Evolutionary conservation across 176 grass and related monocot genomes (phyloP), one percentile per base, ranked within the genome.

Genomic region (Oryza nivara): DNA sequence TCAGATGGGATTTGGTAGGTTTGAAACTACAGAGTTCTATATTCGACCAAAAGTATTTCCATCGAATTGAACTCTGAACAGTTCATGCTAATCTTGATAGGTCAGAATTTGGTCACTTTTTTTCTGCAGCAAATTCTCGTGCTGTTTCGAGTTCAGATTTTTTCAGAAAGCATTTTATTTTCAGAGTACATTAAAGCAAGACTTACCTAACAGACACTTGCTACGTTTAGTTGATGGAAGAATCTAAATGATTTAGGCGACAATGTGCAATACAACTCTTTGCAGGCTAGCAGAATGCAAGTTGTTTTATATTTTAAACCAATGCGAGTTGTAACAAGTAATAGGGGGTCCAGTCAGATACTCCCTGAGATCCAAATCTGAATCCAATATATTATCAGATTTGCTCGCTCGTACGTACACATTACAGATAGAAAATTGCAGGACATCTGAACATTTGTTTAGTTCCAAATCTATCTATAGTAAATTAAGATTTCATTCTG

Each of bases 301-400:
- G 15, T 90, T 83, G 88, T 40, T 22, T 10, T 68, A 83, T 7
- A 79, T 63, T 83, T 28, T 86, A 69, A 7, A 38, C 68, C 26
- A 20, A 26, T 20, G 36, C 54, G 72, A 77, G 83, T 46, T 72
- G 65, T 65, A 43, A 75, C 64, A 30, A 61, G 73, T 60, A 67
- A 40, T 13, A 23, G 22, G 11, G 23, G 84, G 49, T 78, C 84
- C 80, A 74, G 84, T 83, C 80, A 87, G 84, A 86, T 80, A 83
- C 68, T 79, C 40, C 32, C 36, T 68, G 20, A 78, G 84, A 90
- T 86, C 84, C 80, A 83, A 86, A 90, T 90, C 84, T 83, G 69
- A 78, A 90, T 73, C 65, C 52, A 25, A 35, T 83, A 88, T 61
- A 65, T 6, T 78, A 61, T 73, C 68, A 82, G 45, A 83, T 68